Percentiles rank a stretch among this genome's conserved stretches.
These are phyloP conservation scores for Komagataella pseudopastoris DNA, from an alignment of 805 yeast species.

Conservation along the genomic window DNA sequence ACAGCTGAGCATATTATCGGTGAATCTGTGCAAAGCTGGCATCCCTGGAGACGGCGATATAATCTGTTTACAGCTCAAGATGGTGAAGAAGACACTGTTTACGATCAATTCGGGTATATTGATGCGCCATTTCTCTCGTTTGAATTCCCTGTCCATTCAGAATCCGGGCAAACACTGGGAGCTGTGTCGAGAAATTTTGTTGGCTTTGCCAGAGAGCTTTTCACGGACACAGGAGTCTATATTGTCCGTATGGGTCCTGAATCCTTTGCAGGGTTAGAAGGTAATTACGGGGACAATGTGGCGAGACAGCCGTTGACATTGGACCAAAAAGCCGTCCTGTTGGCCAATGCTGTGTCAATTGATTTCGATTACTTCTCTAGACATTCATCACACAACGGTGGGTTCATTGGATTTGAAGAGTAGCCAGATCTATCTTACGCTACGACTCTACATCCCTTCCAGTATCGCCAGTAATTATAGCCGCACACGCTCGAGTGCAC, in stretches of 20 bases:
- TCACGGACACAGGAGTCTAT: conserved; percentile 92
- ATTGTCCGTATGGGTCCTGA: conserved; percentile 71
- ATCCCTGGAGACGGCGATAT: conserved; percentile 82
- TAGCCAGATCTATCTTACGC: conserved; percentile 1
- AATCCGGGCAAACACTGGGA: conserved; percentile 44
- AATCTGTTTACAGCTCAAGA: conserved; percentile 42
- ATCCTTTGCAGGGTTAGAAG: conserved; percentile 44
- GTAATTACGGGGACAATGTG: conserved; percentile 31
- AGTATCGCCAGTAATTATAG: background rate
- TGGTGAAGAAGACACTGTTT: conserved; percentile 25
- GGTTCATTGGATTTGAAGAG: conserved; percentile 16
- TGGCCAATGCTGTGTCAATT: conserved; percentile 82
- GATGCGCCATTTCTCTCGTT: conserved; percentile 83
- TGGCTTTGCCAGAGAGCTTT: conserved; percentile 83
- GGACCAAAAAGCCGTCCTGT: conserved; percentile 74
- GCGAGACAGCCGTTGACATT: conserved; percentile 35
- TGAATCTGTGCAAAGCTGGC: conserved; percentile 89
- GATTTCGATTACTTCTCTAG: conserved; percentile 97
- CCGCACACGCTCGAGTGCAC: background rate
- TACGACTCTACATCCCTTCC: background rate
- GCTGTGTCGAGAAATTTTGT: conserved; percentile 90
- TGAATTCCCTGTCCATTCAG: conserved; percentile 67
- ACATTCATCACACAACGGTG: conserved; percentile 47
- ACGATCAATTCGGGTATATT: conserved; percentile 72
- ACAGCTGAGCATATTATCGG: conserved; percentile 48